A percentile compares a stretch with the other conserved stretches of the same genome.
Conservation (phyloP, 2,329 filamentous ascomycete species). For the Dactylellina leptospora region DNA sequence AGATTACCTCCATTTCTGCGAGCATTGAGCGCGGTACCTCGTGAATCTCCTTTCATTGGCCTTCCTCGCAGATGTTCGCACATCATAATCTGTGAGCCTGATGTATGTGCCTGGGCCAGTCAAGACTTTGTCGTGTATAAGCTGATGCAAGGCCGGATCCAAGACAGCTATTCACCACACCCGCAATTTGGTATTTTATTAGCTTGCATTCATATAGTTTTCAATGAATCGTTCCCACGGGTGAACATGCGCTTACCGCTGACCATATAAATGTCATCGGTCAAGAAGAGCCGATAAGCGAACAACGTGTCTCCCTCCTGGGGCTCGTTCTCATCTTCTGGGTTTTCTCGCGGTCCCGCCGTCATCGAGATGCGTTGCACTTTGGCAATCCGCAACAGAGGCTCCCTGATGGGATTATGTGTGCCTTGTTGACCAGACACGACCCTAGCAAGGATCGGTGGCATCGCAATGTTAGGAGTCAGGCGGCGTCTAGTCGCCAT, state of each 20-base stretch:
- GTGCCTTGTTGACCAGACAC: conserved; percentile 40
- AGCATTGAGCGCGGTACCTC: conserved; percentile 8
- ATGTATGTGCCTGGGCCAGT: conserved; percentile 32
- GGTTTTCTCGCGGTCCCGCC: conserved; percentile 37
- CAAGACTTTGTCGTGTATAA: conserved; percentile 38
- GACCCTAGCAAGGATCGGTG: conserved; percentile 31
- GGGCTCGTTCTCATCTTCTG: conserved; percentile 33
- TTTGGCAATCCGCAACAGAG: conserved; percentile 42
- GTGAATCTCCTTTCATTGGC: conserved; percentile 27
- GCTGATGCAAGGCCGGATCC: conserved; percentile 33
- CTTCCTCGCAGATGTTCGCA: conserved; percentile 37
- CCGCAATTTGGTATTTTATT: no score
- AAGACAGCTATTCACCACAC: conserved; percentile 38
- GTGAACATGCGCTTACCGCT: conserved; percentile 35
- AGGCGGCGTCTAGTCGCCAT: conserved; percentile 24
- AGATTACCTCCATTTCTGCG: background rate
- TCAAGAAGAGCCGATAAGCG: conserved; percentile 41
- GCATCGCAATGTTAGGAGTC: conserved; percentile 14
- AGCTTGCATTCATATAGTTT: no score
- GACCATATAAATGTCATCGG: conserved; percentile 39
- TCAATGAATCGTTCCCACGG: no score
- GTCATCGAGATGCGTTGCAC: conserved; percentile 50
- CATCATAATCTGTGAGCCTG: conserved; percentile 44
- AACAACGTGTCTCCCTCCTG: conserved; percentile 34
- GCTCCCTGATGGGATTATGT: conserved; percentile 24